These are phyloP conservation scores for Xanthoconium purpureum DNA, from an alignment of 768 basidiomycete species.

Conservation along the genomic window DNA sequence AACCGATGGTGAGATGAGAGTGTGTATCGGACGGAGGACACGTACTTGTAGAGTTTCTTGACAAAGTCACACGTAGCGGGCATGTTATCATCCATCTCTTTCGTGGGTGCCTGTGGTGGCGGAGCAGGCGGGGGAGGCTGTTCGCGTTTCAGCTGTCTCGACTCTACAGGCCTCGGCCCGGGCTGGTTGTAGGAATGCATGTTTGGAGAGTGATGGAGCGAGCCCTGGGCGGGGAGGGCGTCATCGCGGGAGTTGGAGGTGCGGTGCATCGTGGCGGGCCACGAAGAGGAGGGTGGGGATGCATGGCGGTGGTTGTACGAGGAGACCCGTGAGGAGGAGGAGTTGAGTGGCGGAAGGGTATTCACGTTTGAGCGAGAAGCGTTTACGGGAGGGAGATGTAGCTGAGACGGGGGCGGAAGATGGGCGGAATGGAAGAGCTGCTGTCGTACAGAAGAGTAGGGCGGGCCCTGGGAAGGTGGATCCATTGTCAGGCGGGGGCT, in stretches of 20 bases:
- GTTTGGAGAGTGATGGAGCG: constrained; percentile 17
- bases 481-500: constrained; percentile 22
- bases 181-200: constrained; percentile 24
- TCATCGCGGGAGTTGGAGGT: constrained; percentile 44
- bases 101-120: constrained; percentile 20
- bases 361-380: constrained; percentile 35
- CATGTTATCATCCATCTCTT: constrained; percentile 66
- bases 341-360: constrained; percentile 42
- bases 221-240: constrained; percentile 23
- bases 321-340: constrained; percentile 25
- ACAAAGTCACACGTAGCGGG: constrained; percentile 91
- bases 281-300: constrained; percentile 28
- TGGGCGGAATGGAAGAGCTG: constrained; percentile 43
- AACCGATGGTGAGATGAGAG: constrained; percentile 3
- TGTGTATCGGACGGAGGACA: neutral
- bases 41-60: constrained; percentile 89
- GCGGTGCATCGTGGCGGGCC: constrained; percentile 30
- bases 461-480: constrained; percentile 30
- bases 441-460: constrained; percentile 27
- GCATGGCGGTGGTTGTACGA: constrained; percentile 27
- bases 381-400: constrained; percentile 37
- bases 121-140: constrained; percentile 24
- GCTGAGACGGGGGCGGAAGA: constrained; percentile 43
- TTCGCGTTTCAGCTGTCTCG: constrained; percentile 31
- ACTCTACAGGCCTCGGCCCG: constrained; percentile 17